These are phyloP conservation scores for Arthroderma uncinatum DNA, from an alignment of 2,329 filamentous ascomycete species.

Conservation along the genomic window DNA sequence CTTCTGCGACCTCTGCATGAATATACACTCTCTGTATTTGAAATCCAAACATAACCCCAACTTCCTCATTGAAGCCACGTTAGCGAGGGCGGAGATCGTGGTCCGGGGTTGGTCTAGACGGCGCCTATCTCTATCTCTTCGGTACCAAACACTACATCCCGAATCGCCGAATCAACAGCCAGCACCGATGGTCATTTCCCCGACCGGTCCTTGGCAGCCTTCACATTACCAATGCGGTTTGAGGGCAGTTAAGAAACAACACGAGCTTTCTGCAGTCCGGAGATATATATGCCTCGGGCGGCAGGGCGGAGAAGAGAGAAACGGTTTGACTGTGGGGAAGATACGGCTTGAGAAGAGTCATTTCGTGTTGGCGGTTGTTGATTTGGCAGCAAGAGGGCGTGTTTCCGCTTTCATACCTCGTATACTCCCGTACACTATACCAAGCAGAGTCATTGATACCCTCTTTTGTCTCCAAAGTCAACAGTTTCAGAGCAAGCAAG, in stretches of 20 bases:
- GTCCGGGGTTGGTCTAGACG: neutral
- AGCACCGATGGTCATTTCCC: too few relatives aligned
- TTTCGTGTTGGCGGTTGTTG: neutral
- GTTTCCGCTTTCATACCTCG: neutral
- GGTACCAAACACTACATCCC: neutral
- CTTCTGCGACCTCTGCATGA: neutral
- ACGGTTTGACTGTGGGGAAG: neutral
- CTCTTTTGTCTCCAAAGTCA: neutral
- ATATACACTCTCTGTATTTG: neutral
- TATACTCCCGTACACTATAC: neutral
- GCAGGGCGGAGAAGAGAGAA: neutral
- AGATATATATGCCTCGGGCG: neutral
- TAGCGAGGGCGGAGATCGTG: neutral
- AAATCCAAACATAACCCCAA: neutral
- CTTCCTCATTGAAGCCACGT: neutral
- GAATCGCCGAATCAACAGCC: neutral
- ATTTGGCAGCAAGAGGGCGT: neutral
- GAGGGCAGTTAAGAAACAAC: neutral
- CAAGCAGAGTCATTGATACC: neutral
- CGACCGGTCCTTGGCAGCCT: neutral
- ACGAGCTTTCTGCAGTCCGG: neutral
- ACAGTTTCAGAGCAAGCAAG: neutral
- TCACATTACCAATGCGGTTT: neutral
- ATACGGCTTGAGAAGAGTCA: neutral
- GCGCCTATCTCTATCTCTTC: neutral